Evolutionary conservation across 805 yeast genomes (phyloP).

Genomic region (Zygoascus flipseniorum): DNA sequence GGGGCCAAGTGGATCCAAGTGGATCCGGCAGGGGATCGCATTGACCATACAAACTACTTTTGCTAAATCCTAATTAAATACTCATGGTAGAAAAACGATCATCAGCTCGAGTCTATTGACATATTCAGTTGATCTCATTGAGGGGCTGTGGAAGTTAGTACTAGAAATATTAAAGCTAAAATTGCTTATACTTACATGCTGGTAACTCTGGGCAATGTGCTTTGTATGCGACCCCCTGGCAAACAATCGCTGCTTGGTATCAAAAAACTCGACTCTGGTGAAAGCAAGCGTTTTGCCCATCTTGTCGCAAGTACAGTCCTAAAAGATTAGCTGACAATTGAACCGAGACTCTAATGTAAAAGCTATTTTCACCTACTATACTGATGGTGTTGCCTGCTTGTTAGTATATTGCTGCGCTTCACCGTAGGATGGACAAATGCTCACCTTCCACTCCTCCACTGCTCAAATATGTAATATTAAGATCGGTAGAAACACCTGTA

Average conservation of each 20-base stretch:
- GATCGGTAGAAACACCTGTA: slow-evolving; percentile 38
- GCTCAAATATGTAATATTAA: slow-evolving; percentile 31
- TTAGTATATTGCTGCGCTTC: not conserved
- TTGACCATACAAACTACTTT: no score
- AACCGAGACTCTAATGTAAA: no score
- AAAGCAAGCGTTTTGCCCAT: slow-evolving; percentile 35
- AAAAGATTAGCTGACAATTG: no score
- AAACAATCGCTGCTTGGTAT: slow-evolving; percentile 20
- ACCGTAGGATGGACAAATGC: not conserved
- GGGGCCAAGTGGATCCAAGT: no score
- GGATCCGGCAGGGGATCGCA: no score
- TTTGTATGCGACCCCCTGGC: slow-evolving; percentile 39
- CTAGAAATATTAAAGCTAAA: no score
- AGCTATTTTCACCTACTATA: slow-evolving; percentile 3
- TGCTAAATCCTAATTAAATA: no score
- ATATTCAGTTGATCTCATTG: not conserved
- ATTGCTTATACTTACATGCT: slow-evolving; percentile 23
- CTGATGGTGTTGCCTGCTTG: not conserved
- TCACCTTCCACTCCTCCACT: slow-evolving; percentile 30
- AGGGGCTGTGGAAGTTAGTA: not conserved
- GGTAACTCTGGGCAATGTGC: slow-evolving; percentile 30
- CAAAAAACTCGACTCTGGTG: slow-evolving; percentile 31
- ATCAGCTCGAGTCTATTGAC: not conserved
- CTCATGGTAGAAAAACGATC: no score
- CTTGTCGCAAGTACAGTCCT: slow-evolving; percentile 24